phyloP scores from a whole-genome alignment of 108 stramenopile genomes.

The Halocafeteria seosinensis region DNA sequence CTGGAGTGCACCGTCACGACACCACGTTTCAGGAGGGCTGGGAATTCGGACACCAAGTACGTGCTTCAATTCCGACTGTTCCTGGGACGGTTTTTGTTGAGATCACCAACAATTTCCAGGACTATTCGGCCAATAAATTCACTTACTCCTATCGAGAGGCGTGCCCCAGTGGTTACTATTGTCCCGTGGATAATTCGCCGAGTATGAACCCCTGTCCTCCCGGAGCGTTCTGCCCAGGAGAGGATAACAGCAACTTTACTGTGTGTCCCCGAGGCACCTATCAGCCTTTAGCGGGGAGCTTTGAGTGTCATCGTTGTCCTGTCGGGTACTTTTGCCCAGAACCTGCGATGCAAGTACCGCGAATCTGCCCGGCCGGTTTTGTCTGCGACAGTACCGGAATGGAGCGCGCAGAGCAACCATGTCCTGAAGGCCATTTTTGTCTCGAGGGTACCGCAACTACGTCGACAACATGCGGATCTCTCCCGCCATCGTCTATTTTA shows the following conservation, averaged over 20 bases:
- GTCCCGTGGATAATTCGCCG: background rate
- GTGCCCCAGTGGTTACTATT: background rate
- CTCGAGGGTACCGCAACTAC: conserved; percentile 43
- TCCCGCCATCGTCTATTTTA: conserved; percentile 11
- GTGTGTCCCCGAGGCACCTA: conserved; percentile 44
- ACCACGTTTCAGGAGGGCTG: background rate
- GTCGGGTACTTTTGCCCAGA: conserved; percentile 46
- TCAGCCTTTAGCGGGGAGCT: conserved; percentile 22
- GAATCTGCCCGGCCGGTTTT: conserved; percentile 43
- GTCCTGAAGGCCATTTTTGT: conserved; percentile 50
- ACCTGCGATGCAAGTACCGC: conserved; percentile 36
- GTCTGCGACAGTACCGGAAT: conserved; percentile 49
- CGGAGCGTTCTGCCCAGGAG: conserved; percentile 34
- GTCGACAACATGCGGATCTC: conserved; percentile 39
- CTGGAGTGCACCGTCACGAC: background rate
- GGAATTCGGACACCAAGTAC: background rate
- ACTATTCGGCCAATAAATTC: background rate
- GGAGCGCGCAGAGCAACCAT: conserved; percentile 36
- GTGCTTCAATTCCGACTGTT: background rate
- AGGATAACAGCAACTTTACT: conserved; percentile 38
- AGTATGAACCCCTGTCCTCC: conserved; percentile 11
- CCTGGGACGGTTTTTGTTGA: background rate
- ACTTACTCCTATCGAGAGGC: background rate
- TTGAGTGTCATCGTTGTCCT: conserved; percentile 42
- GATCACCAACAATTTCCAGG: background rate